phyloP scores from a whole-genome alignment of 305 asterid species.

The Fraxinus greggii region DNA sequence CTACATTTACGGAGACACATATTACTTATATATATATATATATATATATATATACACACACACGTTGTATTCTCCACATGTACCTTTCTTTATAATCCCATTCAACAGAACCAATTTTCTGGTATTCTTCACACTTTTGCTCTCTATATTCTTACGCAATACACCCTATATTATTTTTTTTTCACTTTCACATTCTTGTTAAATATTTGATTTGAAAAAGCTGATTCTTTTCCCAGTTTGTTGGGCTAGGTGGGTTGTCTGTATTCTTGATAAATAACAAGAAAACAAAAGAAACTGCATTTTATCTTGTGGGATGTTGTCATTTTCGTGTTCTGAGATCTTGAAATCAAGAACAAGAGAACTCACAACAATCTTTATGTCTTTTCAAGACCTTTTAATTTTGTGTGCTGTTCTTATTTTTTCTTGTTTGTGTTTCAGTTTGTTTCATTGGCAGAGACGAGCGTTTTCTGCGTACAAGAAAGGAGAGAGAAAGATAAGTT shows the following conservation, averaged over 20 bases:
- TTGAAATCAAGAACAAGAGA: neutral
- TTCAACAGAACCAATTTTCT: conserved; percentile 33
- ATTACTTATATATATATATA: neutral
- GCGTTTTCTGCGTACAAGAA: conserved; percentile 31
- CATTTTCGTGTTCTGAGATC: neutral
- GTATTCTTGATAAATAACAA: conserved; percentile 18
- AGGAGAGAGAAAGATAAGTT: conserved; percentile 32
- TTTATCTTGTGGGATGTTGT: conserved; percentile 7
- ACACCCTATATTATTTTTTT: neutral
- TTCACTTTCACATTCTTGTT: conserved; percentile 22
- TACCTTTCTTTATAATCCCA: conserved; percentile 38
- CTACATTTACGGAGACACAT: conserved; percentile 34
- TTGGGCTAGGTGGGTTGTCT: conserved; percentile 28
- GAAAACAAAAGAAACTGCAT: neutral
- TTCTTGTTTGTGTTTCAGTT: conserved; percentile 24
- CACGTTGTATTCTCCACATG: conserved; percentile 19
- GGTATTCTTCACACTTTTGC: conserved; percentile 27
- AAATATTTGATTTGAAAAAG: neutral
- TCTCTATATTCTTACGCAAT: neutral
- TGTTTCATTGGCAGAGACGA: conserved; percentile 54
- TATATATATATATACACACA: too few relatives aligned
- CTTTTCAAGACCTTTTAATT: neutral
- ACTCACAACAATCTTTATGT: neutral
- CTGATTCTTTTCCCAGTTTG: conserved; percentile 26
- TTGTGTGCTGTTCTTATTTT: conserved; percentile 27